These are phyloP conservation scores for Pestalotiopsis sp. DNA, from an alignment of 2,329 filamentous ascomycete species.

Conservation along the genomic window DNA sequence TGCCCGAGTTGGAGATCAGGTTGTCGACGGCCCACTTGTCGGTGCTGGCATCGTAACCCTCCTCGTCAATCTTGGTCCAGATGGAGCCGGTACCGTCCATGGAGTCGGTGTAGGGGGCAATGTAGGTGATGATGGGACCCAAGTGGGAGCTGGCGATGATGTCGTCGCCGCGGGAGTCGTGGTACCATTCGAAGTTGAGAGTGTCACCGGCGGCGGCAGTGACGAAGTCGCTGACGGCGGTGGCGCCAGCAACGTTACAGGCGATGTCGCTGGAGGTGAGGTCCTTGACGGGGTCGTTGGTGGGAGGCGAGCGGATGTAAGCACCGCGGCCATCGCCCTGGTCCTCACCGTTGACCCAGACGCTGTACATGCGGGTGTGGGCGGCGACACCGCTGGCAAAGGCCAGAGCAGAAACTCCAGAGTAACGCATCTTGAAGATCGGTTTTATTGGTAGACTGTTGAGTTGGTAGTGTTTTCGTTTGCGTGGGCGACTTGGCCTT, in stretches of 20 bases:
- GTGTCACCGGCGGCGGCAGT: slow-evolving; percentile 49
- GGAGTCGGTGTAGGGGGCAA: slow-evolving; percentile 43
- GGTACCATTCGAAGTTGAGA: slow-evolving; percentile 53
- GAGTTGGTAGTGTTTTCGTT: neutral
- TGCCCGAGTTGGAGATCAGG: slow-evolving; percentile 47
- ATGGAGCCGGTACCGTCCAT: slow-evolving; percentile 41
- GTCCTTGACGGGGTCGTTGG: slow-evolving; percentile 49
- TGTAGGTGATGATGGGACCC: slow-evolving; percentile 56
- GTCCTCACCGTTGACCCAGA: slow-evolving; percentile 50
- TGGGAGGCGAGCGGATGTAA: slow-evolving; percentile 47
- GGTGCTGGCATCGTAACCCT: slow-evolving; percentile 34
- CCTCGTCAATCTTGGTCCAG: slow-evolving; percentile 57
- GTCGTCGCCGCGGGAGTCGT: slow-evolving; percentile 51
- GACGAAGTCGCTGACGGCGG: slow-evolving; percentile 40
- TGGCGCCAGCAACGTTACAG: slow-evolving; percentile 46
- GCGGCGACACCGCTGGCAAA: slow-evolving; percentile 41
- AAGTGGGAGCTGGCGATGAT: slow-evolving; percentile 56
- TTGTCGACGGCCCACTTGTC: slow-evolving; percentile 51
- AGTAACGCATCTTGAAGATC: slow-evolving; percentile 37
- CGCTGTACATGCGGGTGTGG: slow-evolving; percentile 49
- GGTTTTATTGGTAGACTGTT: slow-evolving; percentile 7
- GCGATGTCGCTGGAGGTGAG: slow-evolving; percentile 41
- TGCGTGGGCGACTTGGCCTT: neutral
- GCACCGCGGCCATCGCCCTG: slow-evolving; percentile 41
- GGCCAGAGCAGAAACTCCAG: slow-evolving; percentile 28